Evolutionary conservation across 148 eudicot genomes (phyloP).

Genomic region (Cornus florida): DNA sequence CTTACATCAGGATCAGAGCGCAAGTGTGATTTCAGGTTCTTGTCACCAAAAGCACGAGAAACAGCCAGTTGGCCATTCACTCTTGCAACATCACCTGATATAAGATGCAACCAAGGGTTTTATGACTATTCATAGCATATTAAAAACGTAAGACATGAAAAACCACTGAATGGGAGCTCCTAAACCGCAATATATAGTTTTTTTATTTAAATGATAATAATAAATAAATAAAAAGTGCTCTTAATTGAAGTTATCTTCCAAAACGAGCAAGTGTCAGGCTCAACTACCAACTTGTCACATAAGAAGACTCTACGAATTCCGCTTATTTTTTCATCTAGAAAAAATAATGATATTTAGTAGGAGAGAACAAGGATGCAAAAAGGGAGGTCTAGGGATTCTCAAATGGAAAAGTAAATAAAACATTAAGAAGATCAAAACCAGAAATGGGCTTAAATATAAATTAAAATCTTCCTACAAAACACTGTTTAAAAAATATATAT

Average conservation of each 20-base stretch:
- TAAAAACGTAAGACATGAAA: slow-evolving; percentile 4
- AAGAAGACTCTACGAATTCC: not conserved
- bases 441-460: not conserved
- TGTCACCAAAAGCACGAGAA: slow-evolving; percentile 77
- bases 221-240: not conserved
- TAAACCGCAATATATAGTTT: not conserved
- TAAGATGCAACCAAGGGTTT: not conserved
- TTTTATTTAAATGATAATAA: too few species aligned
- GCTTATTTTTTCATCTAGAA: not conserved
- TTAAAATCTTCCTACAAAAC: too few species aligned
- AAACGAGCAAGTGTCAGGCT: not conserved
- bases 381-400: too few species aligned
- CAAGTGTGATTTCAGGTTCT: slow-evolving; percentile 64
- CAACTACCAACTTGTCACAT: not conserved
- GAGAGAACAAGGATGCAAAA: too few species aligned
- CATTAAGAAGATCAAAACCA: not conserved
- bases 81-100: slow-evolving; percentile 73
- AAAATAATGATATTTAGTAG: too few species aligned
- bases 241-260: not conserved
- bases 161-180: not conserved
- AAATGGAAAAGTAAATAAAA: too few species aligned
- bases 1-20: slow-evolving; percentile 69
- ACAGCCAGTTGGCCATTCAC: slow-evolving; percentile 78
- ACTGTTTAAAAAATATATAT: too few species aligned
- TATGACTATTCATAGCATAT: not conserved